Percentiles rank a stretch among this genome's conserved stretches.
Conservation (phyloP, 306 rosid genomes). For the Leucaena leucocephala region DNA sequence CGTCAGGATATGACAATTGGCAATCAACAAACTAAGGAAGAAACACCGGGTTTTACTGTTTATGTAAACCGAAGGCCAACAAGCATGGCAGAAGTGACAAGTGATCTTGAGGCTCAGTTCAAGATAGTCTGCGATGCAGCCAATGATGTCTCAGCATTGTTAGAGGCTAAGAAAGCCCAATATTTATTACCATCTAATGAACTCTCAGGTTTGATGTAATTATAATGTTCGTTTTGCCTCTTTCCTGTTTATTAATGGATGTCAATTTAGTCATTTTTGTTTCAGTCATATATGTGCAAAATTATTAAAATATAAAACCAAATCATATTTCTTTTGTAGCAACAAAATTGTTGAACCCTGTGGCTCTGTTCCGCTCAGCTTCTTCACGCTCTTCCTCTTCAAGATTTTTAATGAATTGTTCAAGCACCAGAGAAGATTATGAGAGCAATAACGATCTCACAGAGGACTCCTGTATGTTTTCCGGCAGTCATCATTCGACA, state of each 20-base stretch:
- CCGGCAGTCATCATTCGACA: slow-evolving; percentile 87
- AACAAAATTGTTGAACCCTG: slow-evolving; percentile 87
- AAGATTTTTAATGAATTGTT: slow-evolving; percentile 55
- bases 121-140: slow-evolving; percentile 71
- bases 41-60: slow-evolving; percentile 86
- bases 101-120: slow-evolving; percentile 86
- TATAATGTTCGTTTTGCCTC: not conserved
- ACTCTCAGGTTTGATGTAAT: slow-evolving; percentile 58
- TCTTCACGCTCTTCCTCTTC: slow-evolving; percentile 78
- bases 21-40: slow-evolving; percentile 57
- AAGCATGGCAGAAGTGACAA: slow-evolving; percentile 85
- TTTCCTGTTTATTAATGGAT: not conserved
- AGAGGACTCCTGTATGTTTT: slow-evolving; percentile 60
- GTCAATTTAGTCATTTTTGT: slow-evolving; percentile 1
- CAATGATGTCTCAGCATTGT: slow-evolving; percentile 69
- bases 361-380: slow-evolving; percentile 83
- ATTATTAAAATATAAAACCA: slow-evolving; percentile 28
- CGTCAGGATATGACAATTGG: slow-evolving; percentile 52
- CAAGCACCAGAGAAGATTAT: slow-evolving; percentile 55
- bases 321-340: slow-evolving; percentile 37
- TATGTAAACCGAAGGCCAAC: slow-evolving; percentile 84
- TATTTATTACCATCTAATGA: slow-evolving; percentile 58
- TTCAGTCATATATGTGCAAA: not conserved
- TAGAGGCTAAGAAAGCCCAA: slow-evolving; percentile 76
- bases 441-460: slow-evolving; percentile 52